Evolutionary conservation across 169 alveolate species (phyloP).

Genomic region (Theileria parva): DNA sequence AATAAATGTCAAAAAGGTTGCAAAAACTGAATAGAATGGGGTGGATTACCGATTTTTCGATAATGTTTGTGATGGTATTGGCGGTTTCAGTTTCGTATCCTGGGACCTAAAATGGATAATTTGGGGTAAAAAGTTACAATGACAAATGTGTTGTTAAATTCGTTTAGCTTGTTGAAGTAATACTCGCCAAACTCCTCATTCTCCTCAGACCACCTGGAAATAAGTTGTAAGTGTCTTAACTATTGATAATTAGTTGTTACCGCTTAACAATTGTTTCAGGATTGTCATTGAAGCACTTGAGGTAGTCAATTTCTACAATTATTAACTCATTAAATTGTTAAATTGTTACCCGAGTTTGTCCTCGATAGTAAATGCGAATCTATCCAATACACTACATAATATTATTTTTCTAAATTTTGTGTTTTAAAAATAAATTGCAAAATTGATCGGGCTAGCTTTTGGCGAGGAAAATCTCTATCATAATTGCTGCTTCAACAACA

Average conservation of each 20-base stretch:
- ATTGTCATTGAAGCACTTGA: slow-evolving; percentile 9
- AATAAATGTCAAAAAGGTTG: too few species aligned
- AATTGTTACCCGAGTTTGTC: slow-evolving; percentile 4
- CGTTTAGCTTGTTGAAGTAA: slow-evolving; percentile 13
- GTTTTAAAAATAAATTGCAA: background rate
- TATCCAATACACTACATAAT: slow-evolving; percentile 1
- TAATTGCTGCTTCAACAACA: too few species aligned
- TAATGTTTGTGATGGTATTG: slow-evolving; percentile 39
- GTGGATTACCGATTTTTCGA: slow-evolving; percentile 48
- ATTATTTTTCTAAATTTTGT: too few species aligned
- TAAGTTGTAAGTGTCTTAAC: too few species aligned
- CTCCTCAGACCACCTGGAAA: slow-evolving; percentile 52
- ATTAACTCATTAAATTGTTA: background rate
- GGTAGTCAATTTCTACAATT: slow-evolving; percentile 3
- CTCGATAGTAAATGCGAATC: slow-evolving; percentile 12
- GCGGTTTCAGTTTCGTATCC: slow-evolving; percentile 57
- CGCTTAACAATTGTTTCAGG: background rate
- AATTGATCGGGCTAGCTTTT: background rate
- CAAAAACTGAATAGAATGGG: too few species aligned
- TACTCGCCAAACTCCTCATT: slow-evolving; percentile 27
- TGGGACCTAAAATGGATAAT: slow-evolving; percentile 42
- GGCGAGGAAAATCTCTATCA: too few species aligned
- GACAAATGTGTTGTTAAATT: slow-evolving; percentile 46
- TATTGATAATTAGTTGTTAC: background rate
- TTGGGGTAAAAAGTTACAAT: slow-evolving; percentile 15